Conservation (phyloP, 208 protist genomes). For the Acanthamoeba divionensis region DNA sequence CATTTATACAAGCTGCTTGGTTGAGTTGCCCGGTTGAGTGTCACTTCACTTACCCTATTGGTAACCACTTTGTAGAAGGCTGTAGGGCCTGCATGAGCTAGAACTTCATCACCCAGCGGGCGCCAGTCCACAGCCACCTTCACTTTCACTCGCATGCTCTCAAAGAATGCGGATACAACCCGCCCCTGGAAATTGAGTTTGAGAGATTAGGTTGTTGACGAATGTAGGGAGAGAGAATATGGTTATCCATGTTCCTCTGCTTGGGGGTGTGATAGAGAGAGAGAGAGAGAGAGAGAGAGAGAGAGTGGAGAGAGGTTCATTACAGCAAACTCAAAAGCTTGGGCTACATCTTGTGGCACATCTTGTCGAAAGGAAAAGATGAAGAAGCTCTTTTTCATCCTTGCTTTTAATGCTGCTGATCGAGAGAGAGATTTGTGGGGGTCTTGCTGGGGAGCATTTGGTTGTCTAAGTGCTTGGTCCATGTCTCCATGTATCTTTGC, state of each 20-base stretch:
- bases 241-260: too few relatives aligned
- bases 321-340: background rate
- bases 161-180: background rate
- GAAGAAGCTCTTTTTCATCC: background rate
- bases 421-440: too few relatives aligned
- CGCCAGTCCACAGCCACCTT: background rate
- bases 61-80: slow-evolving; percentile 23
- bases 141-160: background rate
- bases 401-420: too few relatives aligned
- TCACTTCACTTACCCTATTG: background rate
- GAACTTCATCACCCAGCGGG: background rate
- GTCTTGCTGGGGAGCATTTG: too few relatives aligned
- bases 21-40: too few relatives aligned
- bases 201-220: too few relatives aligned
- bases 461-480: too few relatives aligned
- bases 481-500: too few relatives aligned
- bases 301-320: background rate
- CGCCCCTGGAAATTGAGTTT: background rate
- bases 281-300: too few relatives aligned
- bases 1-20: too few relatives aligned
- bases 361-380: background rate
- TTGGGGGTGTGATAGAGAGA: background rate
- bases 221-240: too few relatives aligned
- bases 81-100: background rate
- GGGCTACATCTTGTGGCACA: background rate